Percentiles rank a stretch among this genome's conserved stretches.
These are phyloP conservation scores for Discostella stelligeroides DNA, from an alignment of 108 stramenopile genomes.

Conservation along the genomic window DNA sequence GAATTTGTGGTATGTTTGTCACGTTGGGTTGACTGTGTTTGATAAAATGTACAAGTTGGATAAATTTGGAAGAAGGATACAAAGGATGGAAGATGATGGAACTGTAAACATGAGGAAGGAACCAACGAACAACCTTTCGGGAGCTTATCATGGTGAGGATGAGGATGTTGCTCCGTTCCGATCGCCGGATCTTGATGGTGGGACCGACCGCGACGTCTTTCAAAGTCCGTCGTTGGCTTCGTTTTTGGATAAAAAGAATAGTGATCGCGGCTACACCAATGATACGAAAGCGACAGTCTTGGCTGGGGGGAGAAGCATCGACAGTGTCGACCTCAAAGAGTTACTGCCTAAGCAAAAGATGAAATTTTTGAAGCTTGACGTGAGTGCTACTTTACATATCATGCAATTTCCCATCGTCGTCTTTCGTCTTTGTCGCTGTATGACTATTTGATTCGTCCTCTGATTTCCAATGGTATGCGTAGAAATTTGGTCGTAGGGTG, in stretches of 20 bases:
- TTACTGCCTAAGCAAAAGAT: constrained; percentile 1
- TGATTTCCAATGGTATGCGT: too few species aligned
- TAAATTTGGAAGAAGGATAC: constrained; percentile 3
- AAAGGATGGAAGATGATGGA: constrained; percentile 4
- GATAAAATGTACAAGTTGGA: neutral
- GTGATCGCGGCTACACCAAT: neutral
- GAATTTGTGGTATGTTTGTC: too few species aligned
- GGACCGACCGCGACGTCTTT: too few species aligned
- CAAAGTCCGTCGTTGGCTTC: neutral
- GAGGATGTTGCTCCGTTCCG: too few species aligned
- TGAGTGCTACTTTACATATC: neutral
- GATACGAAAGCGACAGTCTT: too few species aligned
- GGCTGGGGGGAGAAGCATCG: neutral
- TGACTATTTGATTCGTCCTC: too few species aligned
- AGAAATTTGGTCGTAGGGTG: constrained; percentile 39
- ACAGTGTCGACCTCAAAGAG: constrained; percentile 5
- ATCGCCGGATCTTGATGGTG: neutral
- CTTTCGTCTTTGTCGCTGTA: too few species aligned
- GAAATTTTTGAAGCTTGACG: constrained; percentile 16
- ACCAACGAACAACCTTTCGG: neutral
- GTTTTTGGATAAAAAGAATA: neutral
- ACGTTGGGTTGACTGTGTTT: too few species aligned
- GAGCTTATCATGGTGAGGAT: too few species aligned
- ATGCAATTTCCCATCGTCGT: neutral
- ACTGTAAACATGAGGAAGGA: neutral